Evolutionary conservation across 2,329 filamentous ascomycete genomes (phyloP).

Genomic region (Calonectria crousiana): DNA sequence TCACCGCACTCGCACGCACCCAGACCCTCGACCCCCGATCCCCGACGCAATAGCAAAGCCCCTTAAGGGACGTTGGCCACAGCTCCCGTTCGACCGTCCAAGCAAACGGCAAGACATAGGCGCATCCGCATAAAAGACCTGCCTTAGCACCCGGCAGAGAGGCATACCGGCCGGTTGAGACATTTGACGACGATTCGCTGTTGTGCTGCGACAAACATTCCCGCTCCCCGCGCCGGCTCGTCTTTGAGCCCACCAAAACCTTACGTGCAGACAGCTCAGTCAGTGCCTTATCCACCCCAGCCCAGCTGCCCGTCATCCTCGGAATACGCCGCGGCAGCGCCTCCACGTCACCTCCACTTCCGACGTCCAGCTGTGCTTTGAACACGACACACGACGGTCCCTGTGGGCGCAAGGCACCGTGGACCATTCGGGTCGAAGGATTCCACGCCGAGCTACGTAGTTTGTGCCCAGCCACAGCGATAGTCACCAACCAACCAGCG

Average conservation of each 20-base stretch:
- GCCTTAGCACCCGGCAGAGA: slow-evolving; percentile 5
- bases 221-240: background rate
- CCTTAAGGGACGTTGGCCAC: slow-evolving; percentile 13
- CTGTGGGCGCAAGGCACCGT: background rate
- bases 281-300: slow-evolving; percentile 8
- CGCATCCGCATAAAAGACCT: slow-evolving; percentile 3
- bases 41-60: slow-evolving; percentile 2
- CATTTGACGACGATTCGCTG: slow-evolving; percentile 3
- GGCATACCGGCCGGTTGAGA: background rate
- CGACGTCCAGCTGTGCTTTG: slow-evolving; percentile 1
- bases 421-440: background rate
- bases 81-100: background rate
- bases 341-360: slow-evolving; percentile 22
- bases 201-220: background rate
- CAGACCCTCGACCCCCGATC: background rate
- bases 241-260: slow-evolving; percentile 12
- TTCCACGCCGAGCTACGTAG: background rate
- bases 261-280: background rate
- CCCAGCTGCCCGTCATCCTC: slow-evolving; percentile 10
- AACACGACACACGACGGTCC: background rate
- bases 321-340: slow-evolving; percentile 11
- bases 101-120: background rate
- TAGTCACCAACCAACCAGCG: slow-evolving; percentile 1
- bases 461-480: background rate
- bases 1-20: background rate